Base-by-base conservation (phyloP, 225 moss, liverwort and hornwort species). In the Pleurozium schreberi region DNA sequence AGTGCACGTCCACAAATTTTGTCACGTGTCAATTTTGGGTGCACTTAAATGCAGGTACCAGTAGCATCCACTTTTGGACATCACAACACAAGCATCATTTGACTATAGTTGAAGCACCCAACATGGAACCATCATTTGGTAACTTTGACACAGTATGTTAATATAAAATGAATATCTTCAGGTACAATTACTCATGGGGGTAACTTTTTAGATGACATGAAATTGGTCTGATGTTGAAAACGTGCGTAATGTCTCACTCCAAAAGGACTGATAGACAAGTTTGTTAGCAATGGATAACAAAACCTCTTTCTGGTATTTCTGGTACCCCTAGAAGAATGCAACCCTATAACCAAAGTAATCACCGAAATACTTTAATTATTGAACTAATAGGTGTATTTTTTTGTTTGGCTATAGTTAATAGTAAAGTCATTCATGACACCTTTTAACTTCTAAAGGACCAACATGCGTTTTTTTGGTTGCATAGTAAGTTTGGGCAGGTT, bases 311-410 rank as follows among this genome's bases (percentile, higher is more conserved):
- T 55, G 38, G 22, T 52, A 34, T 12, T 12, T 4, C n/a, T n/a
- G n/a, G 22, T 68, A 69, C n/a, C 20, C 68, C 7, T 68, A 12
- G 7, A 68, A n/a, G 5, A 23, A 69, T 1, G 8, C 1, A 0
- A 0, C 2, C n/a, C 12, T 7, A 38, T 45, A 28, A 73, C 10
- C 9, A 71, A 73, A 10, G 28, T 28, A 18, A 18, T 45, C 18
- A 45, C 1, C 8, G 10, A 45, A 45, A 28, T 73, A 28, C 0
- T 28, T 1, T 1, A 0, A 6, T 17, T 28, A 28, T 4, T n/a
- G n/a, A n/a, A n/a, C n/a, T n/a, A n/a, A n/a, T n/a, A n/a, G n/a
- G n/a, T n/a, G n/a, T n/a, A n/a, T n/a, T n/a, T n/a, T n/a, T n/a
- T n/a, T n/a, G n/a, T n/a, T n/a, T n/a, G n/a, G n/a, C n/a, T n/a